Base-by-base conservation (phyloP, 116 monocot genomes). In the Phalaenopsis hybrid region DNA sequence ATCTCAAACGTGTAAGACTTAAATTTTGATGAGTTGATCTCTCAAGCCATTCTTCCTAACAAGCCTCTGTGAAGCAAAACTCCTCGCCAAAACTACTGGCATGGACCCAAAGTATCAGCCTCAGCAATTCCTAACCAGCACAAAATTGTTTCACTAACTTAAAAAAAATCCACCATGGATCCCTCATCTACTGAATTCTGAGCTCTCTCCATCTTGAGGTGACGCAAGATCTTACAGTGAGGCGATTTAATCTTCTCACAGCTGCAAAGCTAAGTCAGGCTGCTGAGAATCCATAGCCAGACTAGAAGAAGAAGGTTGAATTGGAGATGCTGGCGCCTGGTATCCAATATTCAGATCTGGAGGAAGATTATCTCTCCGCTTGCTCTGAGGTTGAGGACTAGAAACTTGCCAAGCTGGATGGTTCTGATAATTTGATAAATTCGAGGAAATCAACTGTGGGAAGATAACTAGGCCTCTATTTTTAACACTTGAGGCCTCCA, bases 241-340 rank as follows among this genome's bases (percentile, higher is more conserved):
- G 44, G 20, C 12, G 25, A 80, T 72, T 55, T 4, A 55, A 46
- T 82, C 8, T 61, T 44, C 18, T 92, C 79, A 95, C 28, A 96
- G 88, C 85, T 96, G 96, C 86, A 96, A 85, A 41, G 96, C 96
- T 41, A 96, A 86, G 86, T 96, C 96, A 59, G 96, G 96, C 63
- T 96, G 96, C 51, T 90, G 96, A 23, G 96, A 86, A 68, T 94
- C 96, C 13, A 87, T 83, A 49, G 74, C 78, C 84, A 94, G 85
- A 48, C 86, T 84, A 63, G 96, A 81, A 61, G 31, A 31, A 31
- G 93, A 90, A 68, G 86, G 92, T n/a, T 81, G 85, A 65, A 75
- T 85, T n/a, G 90, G 89, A 13, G 92, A 92, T 74, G 83, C 86
- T 15, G 91, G 92, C 21, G 87, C 79, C 59, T 87, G 89, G 86